Conservation (phyloP, 2,329 filamentous ascomycete genomes). For the Aspergillus sp. region DNA sequence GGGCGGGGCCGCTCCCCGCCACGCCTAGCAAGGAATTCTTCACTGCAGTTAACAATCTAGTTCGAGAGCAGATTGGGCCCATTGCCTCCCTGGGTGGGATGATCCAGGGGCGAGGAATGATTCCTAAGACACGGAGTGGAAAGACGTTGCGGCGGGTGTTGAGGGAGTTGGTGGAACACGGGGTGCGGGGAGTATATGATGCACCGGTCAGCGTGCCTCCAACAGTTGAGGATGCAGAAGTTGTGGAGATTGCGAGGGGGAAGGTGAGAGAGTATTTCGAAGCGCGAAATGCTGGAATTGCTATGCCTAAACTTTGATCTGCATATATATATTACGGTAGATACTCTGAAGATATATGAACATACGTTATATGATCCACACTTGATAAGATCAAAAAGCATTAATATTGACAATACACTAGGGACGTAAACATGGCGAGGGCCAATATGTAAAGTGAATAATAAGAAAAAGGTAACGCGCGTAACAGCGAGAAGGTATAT, state of each 20-base stretch:
- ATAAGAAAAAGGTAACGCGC: no score
- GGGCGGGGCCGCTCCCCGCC: slow-evolving; percentile 44
- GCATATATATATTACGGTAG: no score
- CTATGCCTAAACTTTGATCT: no score
- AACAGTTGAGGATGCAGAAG: slow-evolving; percentile 76
- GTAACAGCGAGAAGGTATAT: no score
- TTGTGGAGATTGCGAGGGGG: slow-evolving; percentile 67
- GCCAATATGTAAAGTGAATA: no score
- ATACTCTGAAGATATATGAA: no score
- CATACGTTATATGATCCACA: no score
- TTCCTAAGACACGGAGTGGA: neutral
- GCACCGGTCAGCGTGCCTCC: slow-evolving; percentile 70
- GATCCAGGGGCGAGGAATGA: slow-evolving; percentile 57
- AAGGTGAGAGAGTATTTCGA: slow-evolving; percentile 74
- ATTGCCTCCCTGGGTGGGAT: slow-evolving; percentile 84
- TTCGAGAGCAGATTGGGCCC: slow-evolving; percentile 77
- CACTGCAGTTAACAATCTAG: slow-evolving; percentile 35
- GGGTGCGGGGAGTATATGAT: slow-evolving; percentile 66
- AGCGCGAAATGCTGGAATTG: slow-evolving; percentile 15
- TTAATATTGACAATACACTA: no score
- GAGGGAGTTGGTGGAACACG: slow-evolving; percentile 79
- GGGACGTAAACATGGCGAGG: no score
- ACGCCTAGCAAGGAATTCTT: slow-evolving; percentile 41
- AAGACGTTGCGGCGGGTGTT: slow-evolving; percentile 64
- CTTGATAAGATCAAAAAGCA: no score